Percentiles rank a stretch among this genome's conserved stretches.
These are phyloP conservation scores for Casuarina equisetifolia DNA, from an alignment of 306 rosid species.

Conservation along the genomic window DNA sequence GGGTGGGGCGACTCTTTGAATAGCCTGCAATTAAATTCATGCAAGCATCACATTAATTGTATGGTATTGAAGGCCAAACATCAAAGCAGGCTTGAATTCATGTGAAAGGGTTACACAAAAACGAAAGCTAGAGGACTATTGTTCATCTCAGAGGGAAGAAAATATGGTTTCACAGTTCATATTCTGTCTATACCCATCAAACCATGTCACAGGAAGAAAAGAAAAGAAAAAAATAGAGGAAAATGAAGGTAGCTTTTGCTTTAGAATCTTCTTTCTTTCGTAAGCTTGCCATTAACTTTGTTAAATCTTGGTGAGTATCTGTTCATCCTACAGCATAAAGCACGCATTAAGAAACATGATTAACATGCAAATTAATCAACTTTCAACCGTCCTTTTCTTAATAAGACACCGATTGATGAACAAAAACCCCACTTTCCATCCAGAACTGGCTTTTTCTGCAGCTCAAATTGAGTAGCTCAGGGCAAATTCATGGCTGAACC, in stretches of 20 bases:
- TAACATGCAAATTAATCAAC: constrained; percentile 27
- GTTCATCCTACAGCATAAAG: constrained; percentile 26
- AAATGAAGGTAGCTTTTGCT: constrained; percentile 23
- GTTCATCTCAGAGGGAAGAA: not conserved
- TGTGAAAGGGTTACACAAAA: constrained; percentile 19
- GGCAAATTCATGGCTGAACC: not conserved
- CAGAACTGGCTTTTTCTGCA: not conserved
- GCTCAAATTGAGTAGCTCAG: not conserved
- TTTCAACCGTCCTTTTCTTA: not conserved
- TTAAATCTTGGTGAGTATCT: constrained; percentile 18
- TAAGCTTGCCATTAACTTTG: constrained; percentile 23
- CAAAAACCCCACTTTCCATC: constrained; percentile 3
- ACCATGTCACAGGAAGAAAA: constrained; percentile 4
- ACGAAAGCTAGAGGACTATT: not conserved
- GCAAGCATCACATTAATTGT: not conserved
- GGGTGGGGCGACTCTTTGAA: constrained; percentile 98
- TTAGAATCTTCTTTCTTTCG: constrained; percentile 29
- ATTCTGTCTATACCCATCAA: not conserved
- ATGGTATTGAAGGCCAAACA: not conserved
- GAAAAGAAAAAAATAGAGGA: constrained; percentile 30
- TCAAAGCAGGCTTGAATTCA: constrained; percentile 1
- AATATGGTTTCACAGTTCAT: not conserved
- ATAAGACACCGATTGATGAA: not conserved
- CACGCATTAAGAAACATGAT: constrained; percentile 18
- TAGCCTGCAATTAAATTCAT: constrained; percentile 47